Base-by-base conservation (phyloP, 108 stramenopile species). In the Skeletonema grethae region DNA sequence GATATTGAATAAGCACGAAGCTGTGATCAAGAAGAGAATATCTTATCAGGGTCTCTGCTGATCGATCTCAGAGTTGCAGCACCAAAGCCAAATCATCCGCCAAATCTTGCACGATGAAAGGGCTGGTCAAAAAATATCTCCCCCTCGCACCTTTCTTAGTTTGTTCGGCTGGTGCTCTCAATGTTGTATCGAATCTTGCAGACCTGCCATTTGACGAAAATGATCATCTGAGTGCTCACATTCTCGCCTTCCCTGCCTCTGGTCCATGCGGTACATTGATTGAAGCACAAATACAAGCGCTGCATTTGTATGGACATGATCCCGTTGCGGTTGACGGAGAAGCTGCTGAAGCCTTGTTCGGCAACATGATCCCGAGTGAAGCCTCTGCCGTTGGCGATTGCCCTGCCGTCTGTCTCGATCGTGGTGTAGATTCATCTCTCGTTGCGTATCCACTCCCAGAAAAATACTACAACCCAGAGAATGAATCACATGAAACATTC, bases 121-220 rank as follows among this genome's bases (percentile, higher is more conserved):
- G 50, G 5, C 50, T 53, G 5, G 22, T 43, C 4, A 15, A 53
- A 9, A 15, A 53, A 9, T 53, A 22, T 24, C 50, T 53, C 9
- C 24, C 50, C 0, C 4, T 53, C 2, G 46, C 22, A 22, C 9
- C 50, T 0, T 24, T 53, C 0, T 24, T 53, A 7, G 22, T 24
- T 53, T 20, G 18, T 53, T 32, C 6, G 20, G 38, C 30, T 12
- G 60, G 7, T 35, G 60, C 60, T 36, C 20, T 61, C 18, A 29
- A 32, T 1, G 50, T 59, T 8, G 55, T 72, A 24, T 67, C 79
- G 7, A 43, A 30, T 55, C 67, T 80, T 15, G 25, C 67, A 61
- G 61, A 77, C 31, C 71, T 84, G 22, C 63, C 76, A 18, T 82
- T 73, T 57, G 85, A 86, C 58, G 82, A 83, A 22, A 83, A 81